Conservation (phyloP, 2,329 filamentous ascomycete species). For the Ophiostoma quercus region DNA sequence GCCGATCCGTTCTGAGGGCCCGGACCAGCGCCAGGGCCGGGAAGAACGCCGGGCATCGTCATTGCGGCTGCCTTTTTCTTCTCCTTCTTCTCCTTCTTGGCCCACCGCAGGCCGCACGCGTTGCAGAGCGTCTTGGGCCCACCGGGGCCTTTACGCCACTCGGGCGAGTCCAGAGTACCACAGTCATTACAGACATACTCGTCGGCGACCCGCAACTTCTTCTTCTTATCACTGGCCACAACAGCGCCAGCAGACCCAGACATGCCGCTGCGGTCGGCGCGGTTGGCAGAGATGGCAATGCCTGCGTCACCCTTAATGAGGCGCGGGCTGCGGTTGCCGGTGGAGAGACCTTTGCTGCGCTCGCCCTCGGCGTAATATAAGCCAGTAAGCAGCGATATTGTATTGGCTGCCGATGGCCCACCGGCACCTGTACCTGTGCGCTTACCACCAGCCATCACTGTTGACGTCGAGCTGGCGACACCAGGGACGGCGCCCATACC, state of each 20-base stretch:
- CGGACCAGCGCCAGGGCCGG: neutral
- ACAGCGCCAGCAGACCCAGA: neutral
- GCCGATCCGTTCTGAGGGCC: neutral
- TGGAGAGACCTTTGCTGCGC: constrained; percentile 79
- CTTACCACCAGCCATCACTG: neutral
- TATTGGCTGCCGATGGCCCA: constrained; percentile 61
- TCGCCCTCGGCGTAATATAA: constrained; percentile 84
- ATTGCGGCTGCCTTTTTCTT: constrained; percentile 31
- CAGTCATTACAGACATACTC: constrained; percentile 97
- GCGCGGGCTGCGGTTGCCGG: constrained; percentile 72
- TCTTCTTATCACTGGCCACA: constrained; percentile 62
- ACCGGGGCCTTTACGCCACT: constrained; percentile 91
- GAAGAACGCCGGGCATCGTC: neutral
- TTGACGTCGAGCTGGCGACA: neutral
- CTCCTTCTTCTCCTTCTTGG: constrained; percentile 74
- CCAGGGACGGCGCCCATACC: neutral
- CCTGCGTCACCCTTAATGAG: constrained; percentile 81
- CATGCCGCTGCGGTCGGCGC: constrained; percentile 59
- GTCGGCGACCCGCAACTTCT: constrained; percentile 74
- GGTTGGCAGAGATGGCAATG: constrained; percentile 75
- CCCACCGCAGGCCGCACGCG: constrained; percentile 75
- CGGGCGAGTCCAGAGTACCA: constrained; percentile 85
- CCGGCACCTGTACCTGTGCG: neutral
- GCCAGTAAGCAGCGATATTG: constrained; percentile 89
- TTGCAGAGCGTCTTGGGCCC: constrained; percentile 95